Evolutionary conservation across 768 basidiomycete genomes (phyloP).

Genomic region (Epithele typhae): DNA sequence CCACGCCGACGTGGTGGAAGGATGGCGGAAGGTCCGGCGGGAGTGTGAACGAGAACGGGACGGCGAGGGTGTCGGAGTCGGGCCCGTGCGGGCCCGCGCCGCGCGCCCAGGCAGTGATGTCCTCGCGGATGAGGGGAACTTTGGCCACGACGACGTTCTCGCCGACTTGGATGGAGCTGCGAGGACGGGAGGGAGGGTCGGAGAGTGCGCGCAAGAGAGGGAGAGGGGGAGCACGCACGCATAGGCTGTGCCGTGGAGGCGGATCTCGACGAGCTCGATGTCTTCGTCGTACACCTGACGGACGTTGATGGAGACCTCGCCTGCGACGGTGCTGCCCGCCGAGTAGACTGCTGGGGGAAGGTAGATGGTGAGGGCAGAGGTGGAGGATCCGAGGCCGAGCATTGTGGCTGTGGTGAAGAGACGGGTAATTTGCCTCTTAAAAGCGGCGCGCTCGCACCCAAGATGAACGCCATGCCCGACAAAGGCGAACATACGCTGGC

Average conservation of each 20-base stretch:
- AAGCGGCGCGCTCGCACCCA: no score
- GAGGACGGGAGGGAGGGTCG: no score
- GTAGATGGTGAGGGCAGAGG: not conserved
- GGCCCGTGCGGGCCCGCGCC: conserved; percentile 5
- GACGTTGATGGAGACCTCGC: conserved; percentile 12
- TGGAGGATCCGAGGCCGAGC: no score
- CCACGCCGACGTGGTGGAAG: not conserved
- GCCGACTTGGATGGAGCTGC: no score
- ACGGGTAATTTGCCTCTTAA: no score
- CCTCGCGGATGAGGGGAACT: no score
- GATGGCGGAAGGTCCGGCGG: conserved; percentile 7
- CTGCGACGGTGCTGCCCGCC: conserved; percentile 5
- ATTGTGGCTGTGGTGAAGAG: no score
- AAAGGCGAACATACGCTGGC: no score
- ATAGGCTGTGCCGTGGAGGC: conserved; percentile 5
- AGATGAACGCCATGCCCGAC: no score
- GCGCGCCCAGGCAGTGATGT: not conserved
- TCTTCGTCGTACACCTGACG: conserved; percentile 1
- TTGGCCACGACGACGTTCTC: no score
- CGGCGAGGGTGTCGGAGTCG: conserved; percentile 4
- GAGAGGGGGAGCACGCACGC: no score
- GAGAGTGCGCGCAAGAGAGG: no score
- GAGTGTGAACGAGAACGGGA: conserved; percentile 13
- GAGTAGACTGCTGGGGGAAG: not conserved
- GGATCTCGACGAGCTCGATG: conserved; percentile 7